phyloP scores from a whole-genome alignment of 2,329 filamentous ascomycete genomes.

The Orbilia ellipsospora region DNA sequence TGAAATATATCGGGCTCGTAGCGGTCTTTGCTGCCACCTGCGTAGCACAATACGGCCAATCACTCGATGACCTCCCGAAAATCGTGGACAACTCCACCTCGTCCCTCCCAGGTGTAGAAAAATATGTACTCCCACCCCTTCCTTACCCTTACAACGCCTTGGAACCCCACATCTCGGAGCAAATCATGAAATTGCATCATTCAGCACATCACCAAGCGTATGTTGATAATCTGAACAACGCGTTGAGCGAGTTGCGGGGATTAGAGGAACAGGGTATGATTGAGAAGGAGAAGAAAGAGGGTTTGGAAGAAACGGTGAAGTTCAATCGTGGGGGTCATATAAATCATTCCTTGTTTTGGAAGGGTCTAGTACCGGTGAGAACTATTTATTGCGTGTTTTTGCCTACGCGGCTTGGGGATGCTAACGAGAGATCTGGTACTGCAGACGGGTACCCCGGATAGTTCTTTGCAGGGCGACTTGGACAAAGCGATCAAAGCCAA shows the following conservation, averaged over 20 bases:
- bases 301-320: slow-evolving; percentile 60
- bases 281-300: slow-evolving; percentile 14
- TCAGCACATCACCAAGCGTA: slow-evolving; percentile 82
- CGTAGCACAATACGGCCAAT: slow-evolving; percentile 35
- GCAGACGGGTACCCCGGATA: slow-evolving; percentile 26
- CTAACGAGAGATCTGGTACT: too few species aligned
- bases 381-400: slow-evolving; percentile 60
- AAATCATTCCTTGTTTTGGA: slow-evolving; percentile 94
- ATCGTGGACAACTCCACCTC: slow-evolving; percentile 38
- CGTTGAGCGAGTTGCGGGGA: slow-evolving; percentile 65
- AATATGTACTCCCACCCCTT: slow-evolving; percentile 40
- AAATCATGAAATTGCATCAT: slow-evolving; percentile 86
- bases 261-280: slow-evolving; percentile 2
- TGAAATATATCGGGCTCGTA: slow-evolving; percentile 13
- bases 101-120: neutral
- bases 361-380: slow-evolving; percentile 76
- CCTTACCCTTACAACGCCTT: slow-evolving; percentile 65
- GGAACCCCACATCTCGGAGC: slow-evolving; percentile 77
- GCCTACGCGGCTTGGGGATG: too few species aligned
- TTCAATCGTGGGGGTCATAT: slow-evolving; percentile 94
- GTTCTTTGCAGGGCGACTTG: slow-evolving; percentile 62
- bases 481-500: slow-evolving; percentile 71
- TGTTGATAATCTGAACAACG: slow-evolving; percentile 78
- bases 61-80: slow-evolving; percentile 39
- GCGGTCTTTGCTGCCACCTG: slow-evolving; percentile 8